Evolutionary conservation across 2,329 filamentous ascomycete genomes (phyloP).

Genomic region (Acarospora socialis): DNA sequence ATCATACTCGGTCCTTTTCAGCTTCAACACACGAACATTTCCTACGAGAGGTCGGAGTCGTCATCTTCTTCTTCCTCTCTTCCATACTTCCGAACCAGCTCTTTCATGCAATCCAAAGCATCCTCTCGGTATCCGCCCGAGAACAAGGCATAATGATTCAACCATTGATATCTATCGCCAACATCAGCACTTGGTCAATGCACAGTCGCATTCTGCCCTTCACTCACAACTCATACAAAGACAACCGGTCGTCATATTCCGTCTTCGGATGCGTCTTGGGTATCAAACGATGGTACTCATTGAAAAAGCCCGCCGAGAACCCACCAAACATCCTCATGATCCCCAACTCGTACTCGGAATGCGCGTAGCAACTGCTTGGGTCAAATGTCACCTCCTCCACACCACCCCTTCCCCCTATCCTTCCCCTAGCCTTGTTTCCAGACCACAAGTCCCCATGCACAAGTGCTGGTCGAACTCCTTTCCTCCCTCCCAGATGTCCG

Average conservation of each 20-base stretch:
- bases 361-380: conserved; percentile 1
- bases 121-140: conserved; percentile 6
- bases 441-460: conserved; percentile 88
- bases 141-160: conserved; percentile 8
- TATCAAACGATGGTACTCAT: conserved; percentile 3
- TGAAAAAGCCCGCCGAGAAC: conserved; percentile 5
- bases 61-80: conserved; percentile 1
- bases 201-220: too few relatives aligned
- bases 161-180: conserved; percentile 9
- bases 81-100: conserved; percentile 5
- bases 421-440: conserved; percentile 52
- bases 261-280: conserved; percentile 1
- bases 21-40: too few relatives aligned
- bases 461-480: conserved; percentile 49
- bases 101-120: conserved; percentile 6
- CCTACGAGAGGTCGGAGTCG: neutral
- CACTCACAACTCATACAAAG: conserved; percentile 2
- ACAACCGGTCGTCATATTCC: conserved; percentile 1
- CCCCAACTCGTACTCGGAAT: conserved; percentile 4
- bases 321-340: conserved; percentile 7
- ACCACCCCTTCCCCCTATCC: conserved; percentile 23
- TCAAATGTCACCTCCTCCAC: conserved; percentile 2
- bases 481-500: conserved; percentile 5
- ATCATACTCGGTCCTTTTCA: too few relatives aligned
- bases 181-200: too few relatives aligned